Conservation (phyloP, 495 filamentous ascomycete genomes). For the Neurospora sp. region DNA sequence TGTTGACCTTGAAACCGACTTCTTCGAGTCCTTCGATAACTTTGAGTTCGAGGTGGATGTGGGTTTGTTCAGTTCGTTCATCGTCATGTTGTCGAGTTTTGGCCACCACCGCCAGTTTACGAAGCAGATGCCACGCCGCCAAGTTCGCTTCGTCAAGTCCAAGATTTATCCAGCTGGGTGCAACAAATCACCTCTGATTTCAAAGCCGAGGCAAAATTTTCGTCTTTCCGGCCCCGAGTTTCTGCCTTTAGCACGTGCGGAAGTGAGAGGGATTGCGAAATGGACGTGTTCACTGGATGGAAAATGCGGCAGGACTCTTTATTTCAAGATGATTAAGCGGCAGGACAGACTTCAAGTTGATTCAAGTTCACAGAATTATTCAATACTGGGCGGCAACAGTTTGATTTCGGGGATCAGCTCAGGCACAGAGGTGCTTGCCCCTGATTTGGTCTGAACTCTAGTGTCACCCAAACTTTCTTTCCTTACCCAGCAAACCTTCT, state of each 20-base stretch:
- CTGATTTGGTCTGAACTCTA: background rate
- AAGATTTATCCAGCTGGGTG: background rate
- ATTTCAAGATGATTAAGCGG: background rate
- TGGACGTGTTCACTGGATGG: background rate
- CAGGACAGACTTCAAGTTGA: background rate
- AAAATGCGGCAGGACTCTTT: background rate
- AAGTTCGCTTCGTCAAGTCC: background rate
- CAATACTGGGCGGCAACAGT: background rate
- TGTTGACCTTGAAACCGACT: no score
- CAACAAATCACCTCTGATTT: background rate
- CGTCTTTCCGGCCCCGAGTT: background rate
- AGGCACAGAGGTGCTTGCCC: background rate
- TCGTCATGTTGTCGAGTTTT: background rate
- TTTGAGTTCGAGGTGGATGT: background rate
- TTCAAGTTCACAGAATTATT: background rate
- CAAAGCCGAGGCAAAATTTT: background rate
- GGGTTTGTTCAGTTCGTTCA: background rate
- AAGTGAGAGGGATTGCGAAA: background rate
- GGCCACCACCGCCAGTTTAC: background rate
- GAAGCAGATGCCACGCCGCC: background rate
- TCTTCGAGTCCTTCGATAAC: no score
- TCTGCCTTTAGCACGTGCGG: background rate
- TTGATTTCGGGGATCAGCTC: background rate
- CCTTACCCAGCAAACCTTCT: background rate
- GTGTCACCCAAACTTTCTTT: background rate